Conservation (phyloP, 1,139 yeast genomes). For the Hyphopichia khmerensis region DNA sequence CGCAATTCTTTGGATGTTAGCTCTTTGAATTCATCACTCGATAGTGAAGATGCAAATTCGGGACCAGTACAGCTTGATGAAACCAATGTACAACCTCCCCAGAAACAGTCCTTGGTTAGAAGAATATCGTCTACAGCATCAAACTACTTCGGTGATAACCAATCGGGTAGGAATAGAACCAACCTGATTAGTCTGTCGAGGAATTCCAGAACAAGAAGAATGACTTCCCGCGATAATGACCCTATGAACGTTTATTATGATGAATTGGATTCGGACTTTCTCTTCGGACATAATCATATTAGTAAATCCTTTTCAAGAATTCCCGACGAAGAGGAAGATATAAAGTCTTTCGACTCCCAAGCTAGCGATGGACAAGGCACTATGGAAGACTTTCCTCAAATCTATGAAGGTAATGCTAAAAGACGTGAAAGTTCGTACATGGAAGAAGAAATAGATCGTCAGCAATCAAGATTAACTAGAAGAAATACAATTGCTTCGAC, state of each 20-base stretch:
- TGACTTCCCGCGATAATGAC: neutral
- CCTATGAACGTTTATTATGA: constrained; percentile 4
- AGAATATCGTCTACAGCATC: constrained; percentile 15
- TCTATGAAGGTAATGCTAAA: constrained; percentile 1
- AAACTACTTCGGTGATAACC: constrained; percentile 7
- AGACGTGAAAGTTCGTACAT: neutral
- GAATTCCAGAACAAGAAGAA: neutral
- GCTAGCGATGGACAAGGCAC: neutral
- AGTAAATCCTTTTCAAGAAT: constrained; percentile 5
- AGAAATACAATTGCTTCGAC: constrained; percentile 20
- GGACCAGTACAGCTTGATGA: constrained; percentile 7
- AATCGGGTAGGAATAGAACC: neutral
- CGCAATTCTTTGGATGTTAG: neutral
- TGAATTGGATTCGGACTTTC: constrained; percentile 1
- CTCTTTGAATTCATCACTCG: neutral
- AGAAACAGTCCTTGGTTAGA: constrained; percentile 8
- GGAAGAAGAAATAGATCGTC: neutral
- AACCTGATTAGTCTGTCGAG: neutral
- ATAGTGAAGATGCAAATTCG: neutral
- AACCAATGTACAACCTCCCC: neutral
- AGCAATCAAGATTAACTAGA: constrained; percentile 6
- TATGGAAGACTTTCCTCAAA: constrained; percentile 10
- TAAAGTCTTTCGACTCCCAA: no score
- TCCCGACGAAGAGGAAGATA: constrained; percentile 4
- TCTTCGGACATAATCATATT: constrained; percentile 1